Base-by-base conservation (phyloP, 2,329 filamentous ascomycete species). In the Scedosporium minutisporum region DNA sequence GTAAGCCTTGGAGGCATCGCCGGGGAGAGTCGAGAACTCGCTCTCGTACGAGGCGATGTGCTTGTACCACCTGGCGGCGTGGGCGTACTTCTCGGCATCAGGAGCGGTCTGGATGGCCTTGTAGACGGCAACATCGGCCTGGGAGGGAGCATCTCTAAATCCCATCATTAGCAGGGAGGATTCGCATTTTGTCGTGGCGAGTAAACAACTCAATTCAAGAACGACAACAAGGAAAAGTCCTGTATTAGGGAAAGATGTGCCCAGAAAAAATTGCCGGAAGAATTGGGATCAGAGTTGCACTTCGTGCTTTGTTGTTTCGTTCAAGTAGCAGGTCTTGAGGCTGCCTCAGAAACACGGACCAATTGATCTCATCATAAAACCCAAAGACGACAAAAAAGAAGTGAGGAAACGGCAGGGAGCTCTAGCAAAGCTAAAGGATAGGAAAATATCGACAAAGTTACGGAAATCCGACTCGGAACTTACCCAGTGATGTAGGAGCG, bases 31-130 rank as follows among this genome's bases (percentile, higher is more conserved):
- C 72, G 89, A 83, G 82, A 97, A 97, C 79, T 97, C 93, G 69
- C 89, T 84, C 84, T 96, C 88, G 82, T 90, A 96, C 71, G 90
- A 89, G 77, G 90, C 86, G 75, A 97, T 91, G 87, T 99, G 93
- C 87, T 96, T 96, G 87, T 96, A 97, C 95, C 95, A 99, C 78
- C 95, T 89, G 75, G 91, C 91, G 74, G 89, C 92, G 82, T 96
- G 84, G 73, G 93, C 92, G 87, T 89, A 96, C 83, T 96, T 96
- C 77, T 83, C 82, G 72, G 89, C 85, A 69, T 89, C 87, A 71
- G 95, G 95, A 65, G 86, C 78, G 70, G 82, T 79, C 73, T 83
- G 87, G 76, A 97, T 78, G 73, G 90, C 90, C 87, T 97, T 96
- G 90, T 90, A 97, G 81, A 87, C 87, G 78, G 89, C 90, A 73